phyloP scores from a whole-genome alignment of 2,329 filamentous ascomycete species.

The Microcera coccophila region DNA sequence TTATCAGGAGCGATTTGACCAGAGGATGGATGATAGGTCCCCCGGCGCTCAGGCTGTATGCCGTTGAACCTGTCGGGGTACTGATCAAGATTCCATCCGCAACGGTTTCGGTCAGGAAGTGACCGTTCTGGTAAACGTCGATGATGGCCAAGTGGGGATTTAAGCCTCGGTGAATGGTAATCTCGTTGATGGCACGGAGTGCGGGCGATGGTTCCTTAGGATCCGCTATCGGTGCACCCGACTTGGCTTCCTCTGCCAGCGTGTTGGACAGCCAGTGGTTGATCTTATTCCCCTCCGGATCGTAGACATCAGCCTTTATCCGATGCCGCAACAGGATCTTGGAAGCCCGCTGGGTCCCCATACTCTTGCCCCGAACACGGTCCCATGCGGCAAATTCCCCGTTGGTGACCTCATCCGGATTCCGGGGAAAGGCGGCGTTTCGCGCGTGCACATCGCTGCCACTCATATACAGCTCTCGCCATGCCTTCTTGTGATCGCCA shows the following conservation, averaged over 20 bases:
- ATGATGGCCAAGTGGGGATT: conserved; percentile 89
- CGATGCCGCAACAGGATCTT: conserved; percentile 83
- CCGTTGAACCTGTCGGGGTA: conserved; percentile 91
- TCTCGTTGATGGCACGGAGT: conserved; percentile 83
- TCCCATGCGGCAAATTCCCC: conserved; percentile 53
- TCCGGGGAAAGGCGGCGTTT: conserved; percentile 38
- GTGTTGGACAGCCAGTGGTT: conserved; percentile 46
- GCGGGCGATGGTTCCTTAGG: conserved; percentile 38
- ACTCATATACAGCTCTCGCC: conserved; percentile 87
- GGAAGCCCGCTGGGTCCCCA: conserved; percentile 69
- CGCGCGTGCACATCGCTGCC: conserved; percentile 51
- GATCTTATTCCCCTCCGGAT: conserved; percentile 60
- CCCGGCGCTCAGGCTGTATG: conserved; percentile 89
- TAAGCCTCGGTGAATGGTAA: conserved; percentile 86
- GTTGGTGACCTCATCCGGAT: conserved; percentile 17
- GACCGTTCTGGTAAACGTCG: conserved; percentile 83
- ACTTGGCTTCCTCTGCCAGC: conserved; percentile 44
- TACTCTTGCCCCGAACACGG: conserved; percentile 71
- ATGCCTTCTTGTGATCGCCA: conserved; percentile 84
- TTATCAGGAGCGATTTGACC: conserved; percentile 82
- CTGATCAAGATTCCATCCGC: conserved; percentile 93
- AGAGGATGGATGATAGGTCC: conserved; percentile 93
- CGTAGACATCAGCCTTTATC: conserved; percentile 80
- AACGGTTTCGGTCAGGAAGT: conserved; percentile 88
- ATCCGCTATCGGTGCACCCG: conserved; percentile 34